A percentile compares a stretch with the other conserved stretches of the same genome.
phyloP scores from a whole-genome alignment of 805 yeast genomes.

The Candida ovalis region DNA sequence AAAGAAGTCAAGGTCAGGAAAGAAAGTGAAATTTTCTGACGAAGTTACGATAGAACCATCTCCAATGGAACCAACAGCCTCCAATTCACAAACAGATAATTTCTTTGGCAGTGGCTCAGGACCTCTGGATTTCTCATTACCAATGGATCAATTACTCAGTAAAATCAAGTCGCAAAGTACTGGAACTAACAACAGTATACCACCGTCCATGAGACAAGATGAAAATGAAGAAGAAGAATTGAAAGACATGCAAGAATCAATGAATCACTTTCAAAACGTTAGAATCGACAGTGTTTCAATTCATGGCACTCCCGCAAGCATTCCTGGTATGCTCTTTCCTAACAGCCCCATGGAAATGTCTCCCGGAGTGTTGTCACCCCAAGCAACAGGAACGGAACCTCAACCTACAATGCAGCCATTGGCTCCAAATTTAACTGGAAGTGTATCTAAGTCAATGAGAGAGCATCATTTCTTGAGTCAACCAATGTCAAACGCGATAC shows the following conservation, averaged over 20 bases:
- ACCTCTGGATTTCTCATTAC: slow-evolving; percentile 55
- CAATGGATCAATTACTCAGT: slow-evolving; percentile 70
- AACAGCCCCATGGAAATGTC: slow-evolving; percentile 8
- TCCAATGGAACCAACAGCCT: slow-evolving; percentile 13
- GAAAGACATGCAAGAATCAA: slow-evolving; percentile 70
- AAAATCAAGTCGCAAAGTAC: slow-evolving; percentile 33
- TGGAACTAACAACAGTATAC: slow-evolving; percentile 14
- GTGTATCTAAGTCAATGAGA: slow-evolving; percentile 46
- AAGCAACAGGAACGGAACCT: slow-evolving; percentile 4
- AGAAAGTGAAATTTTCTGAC: slow-evolving; percentile 72
- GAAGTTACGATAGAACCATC: slow-evolving; percentile 42
- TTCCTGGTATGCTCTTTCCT: slow-evolving; percentile 31
- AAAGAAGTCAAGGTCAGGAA: slow-evolving; percentile 41
- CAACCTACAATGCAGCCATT: slow-evolving; percentile 30
- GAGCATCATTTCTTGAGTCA: slow-evolving; percentile 19
- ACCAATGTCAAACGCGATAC: background rate
- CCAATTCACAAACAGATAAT: slow-evolving; percentile 8
- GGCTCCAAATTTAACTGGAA: slow-evolving; percentile 51
- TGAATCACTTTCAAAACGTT: slow-evolving; percentile 71
- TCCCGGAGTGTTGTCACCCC: slow-evolving; percentile 12
- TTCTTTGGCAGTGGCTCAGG: slow-evolving; percentile 4
- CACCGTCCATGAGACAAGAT: slow-evolving; percentile 23
- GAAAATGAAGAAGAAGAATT: slow-evolving; percentile 70
- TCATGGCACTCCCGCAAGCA: slow-evolving; percentile 62
- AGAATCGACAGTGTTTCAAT: slow-evolving; percentile 74